Base-by-base conservation (phyloP, 1,284 basidiomycete species). In the Thecaphora thlaspeos region DNA sequence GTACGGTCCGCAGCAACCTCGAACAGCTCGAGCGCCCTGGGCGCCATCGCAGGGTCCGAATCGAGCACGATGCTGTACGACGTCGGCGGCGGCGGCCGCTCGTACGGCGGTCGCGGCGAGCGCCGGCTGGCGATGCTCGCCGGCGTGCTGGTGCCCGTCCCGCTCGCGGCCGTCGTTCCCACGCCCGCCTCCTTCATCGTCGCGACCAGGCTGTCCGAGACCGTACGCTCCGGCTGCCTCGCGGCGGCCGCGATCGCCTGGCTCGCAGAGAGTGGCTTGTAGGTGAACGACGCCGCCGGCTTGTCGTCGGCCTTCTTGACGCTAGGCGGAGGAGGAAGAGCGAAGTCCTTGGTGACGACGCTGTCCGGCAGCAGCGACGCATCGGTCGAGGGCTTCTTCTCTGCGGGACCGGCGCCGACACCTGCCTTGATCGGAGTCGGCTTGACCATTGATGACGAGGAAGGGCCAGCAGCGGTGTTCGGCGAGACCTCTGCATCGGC, bases 81-180 rank as follows among this genome's bases (percentile, higher is more conserved):
- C 2, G 68, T 57, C 1, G 72, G 74, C 9, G 72, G 72, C 2
- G 75, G 69, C 0, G 73, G 71, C 7, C 71, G 55, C 2, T 73
- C 51, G 32, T 73, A 73, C n/a, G 64, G 61, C 10, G 61, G 63
- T 8, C 67, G 60, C 18, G 70, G 68, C 34, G 70, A 72, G 26
- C 70, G 59, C 22, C 61, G 60, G n/a, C 57, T 62, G 8, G 32
- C 45, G 15, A 61, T 28, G 43, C 54, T 60, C 18, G 44, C 57
- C 11, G 63, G 56, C n/a, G 59, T 61, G 2, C 45, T 55, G n/a
- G 61, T 43, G 19, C 55, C 62, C 22, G 59, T 60, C 15, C 45
- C 48, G 15, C 26, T 40, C 7, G 54, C 48, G 4, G 52, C 48
- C 17, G 61, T 54, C 2, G 52, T 50, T 3, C 53, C 57, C 0